These are phyloP conservation scores for Fomitiporia mediterranea DNA, from an alignment of 1,284 basidiomycete species.

Conservation along the genomic window DNA sequence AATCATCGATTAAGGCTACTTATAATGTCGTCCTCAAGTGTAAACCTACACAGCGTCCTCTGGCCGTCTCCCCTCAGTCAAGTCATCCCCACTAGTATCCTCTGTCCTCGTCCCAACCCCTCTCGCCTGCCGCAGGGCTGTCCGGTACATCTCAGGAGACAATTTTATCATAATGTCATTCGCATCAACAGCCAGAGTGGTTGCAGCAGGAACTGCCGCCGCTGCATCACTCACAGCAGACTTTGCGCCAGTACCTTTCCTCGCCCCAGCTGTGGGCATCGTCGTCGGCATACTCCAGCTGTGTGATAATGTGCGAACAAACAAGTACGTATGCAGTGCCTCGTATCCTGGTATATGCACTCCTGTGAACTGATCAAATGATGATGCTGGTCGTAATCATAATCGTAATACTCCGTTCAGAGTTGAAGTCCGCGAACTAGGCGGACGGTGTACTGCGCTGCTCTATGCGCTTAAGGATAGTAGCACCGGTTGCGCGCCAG, in stretches of 20 bases:
- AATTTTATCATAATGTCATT: constrained; percentile 8
- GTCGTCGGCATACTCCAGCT: constrained; percentile 39
- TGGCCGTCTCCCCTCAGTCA: not conserved
- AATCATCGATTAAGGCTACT: constrained; percentile 5
- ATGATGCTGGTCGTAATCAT: constrained; percentile 17
- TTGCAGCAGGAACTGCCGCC: constrained; percentile 29
- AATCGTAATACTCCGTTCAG: too few relatives aligned
- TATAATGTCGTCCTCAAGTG: not conserved
- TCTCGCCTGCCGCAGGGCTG: not conserved
- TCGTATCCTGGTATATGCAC: not conserved
- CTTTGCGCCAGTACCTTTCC: constrained; percentile 45
- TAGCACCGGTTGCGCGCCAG: constrained; percentile 22
- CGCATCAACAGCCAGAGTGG: constrained; percentile 3
- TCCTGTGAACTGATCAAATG: constrained; percentile 7
- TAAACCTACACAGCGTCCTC: not conserved
- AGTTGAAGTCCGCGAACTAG: constrained; percentile 34
- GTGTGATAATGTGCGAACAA: constrained; percentile 43
- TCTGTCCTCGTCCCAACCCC: not conserved
- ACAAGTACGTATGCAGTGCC: constrained; percentile 33
- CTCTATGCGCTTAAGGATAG: constrained; percentile 33
- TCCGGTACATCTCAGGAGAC: too few relatives aligned
- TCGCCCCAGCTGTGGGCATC: constrained; percentile 38
- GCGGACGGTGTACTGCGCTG: constrained; percentile 38
- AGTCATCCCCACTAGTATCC: not conserved
- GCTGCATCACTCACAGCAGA: constrained; percentile 40